Conservation (phyloP, 2,329 filamentous ascomycete species). For the Pseudogymnoascus sp. region DNA sequence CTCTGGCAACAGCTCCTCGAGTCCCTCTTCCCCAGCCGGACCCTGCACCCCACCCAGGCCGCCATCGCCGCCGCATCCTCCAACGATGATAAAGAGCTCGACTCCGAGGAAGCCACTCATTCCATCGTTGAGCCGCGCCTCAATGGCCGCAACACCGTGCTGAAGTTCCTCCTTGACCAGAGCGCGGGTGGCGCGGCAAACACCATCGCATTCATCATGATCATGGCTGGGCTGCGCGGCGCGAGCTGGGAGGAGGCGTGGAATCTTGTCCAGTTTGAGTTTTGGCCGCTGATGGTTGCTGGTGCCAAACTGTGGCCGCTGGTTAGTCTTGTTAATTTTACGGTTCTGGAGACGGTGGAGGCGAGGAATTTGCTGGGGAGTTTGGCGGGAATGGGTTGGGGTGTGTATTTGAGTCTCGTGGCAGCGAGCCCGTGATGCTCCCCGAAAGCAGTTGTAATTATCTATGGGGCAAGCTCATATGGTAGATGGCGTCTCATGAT, state of each 20-base stretch:
- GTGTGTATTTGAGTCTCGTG: slow-evolving; percentile 63
- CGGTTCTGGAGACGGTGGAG: slow-evolving; percentile 59
- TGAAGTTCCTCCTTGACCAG: slow-evolving; percentile 63
- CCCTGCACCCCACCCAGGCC: slow-evolving; percentile 33
- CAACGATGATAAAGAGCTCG: slow-evolving; percentile 33
- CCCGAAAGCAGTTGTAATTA: not conserved
- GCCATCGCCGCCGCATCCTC: slow-evolving; percentile 33
- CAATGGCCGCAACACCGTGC: slow-evolving; percentile 53
- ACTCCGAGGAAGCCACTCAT: slow-evolving; percentile 35
- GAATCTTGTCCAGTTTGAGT: slow-evolving; percentile 42
- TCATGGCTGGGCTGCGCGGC: slow-evolving; percentile 36
- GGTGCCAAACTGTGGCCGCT: slow-evolving; percentile 66
- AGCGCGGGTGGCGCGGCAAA: slow-evolving; percentile 57
- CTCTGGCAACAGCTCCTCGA: slow-evolving; percentile 80
- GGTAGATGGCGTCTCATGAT: not conserved
- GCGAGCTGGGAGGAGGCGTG: slow-evolving; percentile 36
- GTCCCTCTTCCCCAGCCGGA: slow-evolving; percentile 58
- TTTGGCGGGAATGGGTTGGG: slow-evolving; percentile 64
- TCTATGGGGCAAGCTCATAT: not conserved
- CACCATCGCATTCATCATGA: slow-evolving; percentile 53
- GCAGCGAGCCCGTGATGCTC: slow-evolving; percentile 25
- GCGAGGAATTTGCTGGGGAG: slow-evolving; percentile 62
- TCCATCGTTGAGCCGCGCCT: slow-evolving; percentile 41
- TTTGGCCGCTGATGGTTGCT: slow-evolving; percentile 55
- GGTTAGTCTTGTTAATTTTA: slow-evolving; percentile 62